These are phyloP conservation scores for Rhododendron griersonianum DNA, from an alignment of 148 eudicot genomes.

Conservation along the genomic window DNA sequence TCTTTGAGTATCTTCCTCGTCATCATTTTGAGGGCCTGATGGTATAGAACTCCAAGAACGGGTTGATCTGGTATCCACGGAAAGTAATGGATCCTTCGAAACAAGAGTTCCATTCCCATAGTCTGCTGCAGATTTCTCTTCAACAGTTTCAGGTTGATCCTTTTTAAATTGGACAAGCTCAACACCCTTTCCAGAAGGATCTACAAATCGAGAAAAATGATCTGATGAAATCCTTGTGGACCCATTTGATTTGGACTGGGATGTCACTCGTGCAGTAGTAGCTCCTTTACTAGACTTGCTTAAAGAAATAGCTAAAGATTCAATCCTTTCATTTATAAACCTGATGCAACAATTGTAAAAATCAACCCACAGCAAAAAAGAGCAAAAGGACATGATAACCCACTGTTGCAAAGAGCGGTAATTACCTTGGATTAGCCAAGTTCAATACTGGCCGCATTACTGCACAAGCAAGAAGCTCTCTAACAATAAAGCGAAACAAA, in stretches of 20 bases:
- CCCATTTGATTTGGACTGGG: conserved; percentile 41
- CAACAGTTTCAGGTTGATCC: conserved; percentile 32
- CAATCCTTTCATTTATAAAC: conserved; percentile 97
- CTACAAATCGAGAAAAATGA: conserved; percentile 57
- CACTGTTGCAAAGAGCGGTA: neutral
- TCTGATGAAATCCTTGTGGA: conserved; percentile 49
- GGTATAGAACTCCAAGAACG: conserved; percentile 77
- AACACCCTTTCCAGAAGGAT: conserved; percentile 82
- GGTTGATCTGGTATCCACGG: conserved; percentile 65
- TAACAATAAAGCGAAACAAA: conserved; percentile 63
- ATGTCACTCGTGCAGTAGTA: conserved; percentile 24
- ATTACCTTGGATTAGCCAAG: conserved; percentile 83
- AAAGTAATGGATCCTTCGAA: conserved; percentile 86
- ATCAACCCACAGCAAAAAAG: conserved; percentile 10
- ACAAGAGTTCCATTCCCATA: conserved; percentile 32
- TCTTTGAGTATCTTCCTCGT: conserved; percentile 36
- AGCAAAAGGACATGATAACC: neutral
- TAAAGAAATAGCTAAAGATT: conserved; percentile 52
- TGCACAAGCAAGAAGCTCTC: conserved; percentile 96
- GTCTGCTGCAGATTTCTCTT: conserved; percentile 28
- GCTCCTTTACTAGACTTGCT: conserved; percentile 52
- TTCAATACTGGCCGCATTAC: conserved; percentile 84
- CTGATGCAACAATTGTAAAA: conserved; percentile 33
- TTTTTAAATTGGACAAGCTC: conserved; percentile 78
- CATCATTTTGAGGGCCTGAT: conserved; percentile 28